phyloP scores from a whole-genome alignment of 139 green algal species.

The Chlorella sp. region DNA sequence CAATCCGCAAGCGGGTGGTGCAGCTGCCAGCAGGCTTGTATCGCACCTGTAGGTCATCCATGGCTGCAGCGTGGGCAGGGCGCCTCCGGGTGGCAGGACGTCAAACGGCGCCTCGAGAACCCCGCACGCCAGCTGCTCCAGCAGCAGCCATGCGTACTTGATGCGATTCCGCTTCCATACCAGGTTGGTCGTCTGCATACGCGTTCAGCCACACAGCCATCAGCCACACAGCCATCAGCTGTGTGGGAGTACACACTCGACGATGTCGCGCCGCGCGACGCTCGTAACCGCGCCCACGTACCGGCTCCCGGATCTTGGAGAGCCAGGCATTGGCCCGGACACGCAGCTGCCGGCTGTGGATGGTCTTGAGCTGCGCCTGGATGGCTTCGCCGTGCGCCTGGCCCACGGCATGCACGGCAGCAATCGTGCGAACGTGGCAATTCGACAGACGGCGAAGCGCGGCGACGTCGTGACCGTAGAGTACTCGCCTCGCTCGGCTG shows the following conservation, averaged over 20 bases:
- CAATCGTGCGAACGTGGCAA: too few species aligned
- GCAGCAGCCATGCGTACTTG: constrained; percentile 46
- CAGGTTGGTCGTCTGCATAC: constrained; percentile 18
- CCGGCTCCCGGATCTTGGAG: constrained; percentile 1
- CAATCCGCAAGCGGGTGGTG: too few species aligned
- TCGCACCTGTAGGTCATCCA: constrained; percentile 11
- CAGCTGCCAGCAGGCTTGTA: too few species aligned
- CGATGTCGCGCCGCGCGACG: background rate
- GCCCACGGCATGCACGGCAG: too few species aligned
- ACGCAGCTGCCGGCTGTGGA: background rate
- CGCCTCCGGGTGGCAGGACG: background rate
- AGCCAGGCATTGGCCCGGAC: background rate
- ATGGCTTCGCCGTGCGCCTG: too few species aligned
- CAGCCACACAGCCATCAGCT: background rate
- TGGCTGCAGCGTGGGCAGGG: constrained; percentile 5
- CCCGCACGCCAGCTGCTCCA: constrained; percentile 42
- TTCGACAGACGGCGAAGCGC: too few species aligned
- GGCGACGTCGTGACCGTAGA: too few species aligned
- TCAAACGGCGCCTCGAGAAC: constrained; percentile 3
- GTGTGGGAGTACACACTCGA: background rate
- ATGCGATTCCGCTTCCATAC: constrained; percentile 69
- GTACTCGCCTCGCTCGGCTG: too few species aligned
- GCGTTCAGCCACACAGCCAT: background rate
- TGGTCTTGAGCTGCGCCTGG: background rate
- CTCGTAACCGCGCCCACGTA: background rate